phyloP scores from a whole-genome alignment of 805 yeast genomes.

The Saccharomycopsis oosterbeekiorum region DNA sequence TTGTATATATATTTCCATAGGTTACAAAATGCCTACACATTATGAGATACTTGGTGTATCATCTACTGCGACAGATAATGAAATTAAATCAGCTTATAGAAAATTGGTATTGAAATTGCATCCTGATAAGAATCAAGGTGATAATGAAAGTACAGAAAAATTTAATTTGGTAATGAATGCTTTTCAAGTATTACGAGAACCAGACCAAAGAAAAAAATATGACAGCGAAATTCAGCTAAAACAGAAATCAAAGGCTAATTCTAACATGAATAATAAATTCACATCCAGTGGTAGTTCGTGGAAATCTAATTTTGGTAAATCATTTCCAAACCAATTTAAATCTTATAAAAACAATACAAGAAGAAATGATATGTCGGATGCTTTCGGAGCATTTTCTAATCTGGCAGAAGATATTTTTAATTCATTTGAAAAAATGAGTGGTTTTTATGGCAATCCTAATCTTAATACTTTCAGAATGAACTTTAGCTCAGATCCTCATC shows the following conservation, averaged over 20 bases:
- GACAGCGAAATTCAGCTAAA: conserved; percentile 3
- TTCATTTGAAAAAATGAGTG: not conserved
- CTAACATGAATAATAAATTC: not conserved
- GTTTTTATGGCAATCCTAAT: not conserved
- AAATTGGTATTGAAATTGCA: conserved; percentile 63
- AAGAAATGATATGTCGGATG: not conserved
- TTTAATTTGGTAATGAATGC: conserved; percentile 15
- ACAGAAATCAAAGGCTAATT: not conserved
- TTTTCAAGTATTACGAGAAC: conserved; percentile 15
- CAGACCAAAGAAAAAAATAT: conserved; percentile 9
- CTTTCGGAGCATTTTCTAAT: not conserved
- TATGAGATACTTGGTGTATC: conserved; percentile 42
- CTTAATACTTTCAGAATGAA: not conserved
- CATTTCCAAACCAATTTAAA: conserved; percentile 1
- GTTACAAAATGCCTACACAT: conserved; percentile 27
- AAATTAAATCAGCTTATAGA: conserved; percentile 69
- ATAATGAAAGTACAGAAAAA: conserved; percentile 22
- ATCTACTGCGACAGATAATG: conserved; percentile 26
- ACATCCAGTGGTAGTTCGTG: not conserved
- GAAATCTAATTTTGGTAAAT: not conserved
- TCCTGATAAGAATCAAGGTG: conserved; percentile 65
- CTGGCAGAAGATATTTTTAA: not conserved
- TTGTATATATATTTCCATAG: not conserved
- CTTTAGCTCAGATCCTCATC: not conserved
- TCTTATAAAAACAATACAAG: conserved; percentile 1